Percentiles rank a stretch among this genome's conserved stretches.
Evolutionary conservation across 768 basidiomycete genomes (phyloP).

Genomic region (Roridomyces roridus): DNA sequence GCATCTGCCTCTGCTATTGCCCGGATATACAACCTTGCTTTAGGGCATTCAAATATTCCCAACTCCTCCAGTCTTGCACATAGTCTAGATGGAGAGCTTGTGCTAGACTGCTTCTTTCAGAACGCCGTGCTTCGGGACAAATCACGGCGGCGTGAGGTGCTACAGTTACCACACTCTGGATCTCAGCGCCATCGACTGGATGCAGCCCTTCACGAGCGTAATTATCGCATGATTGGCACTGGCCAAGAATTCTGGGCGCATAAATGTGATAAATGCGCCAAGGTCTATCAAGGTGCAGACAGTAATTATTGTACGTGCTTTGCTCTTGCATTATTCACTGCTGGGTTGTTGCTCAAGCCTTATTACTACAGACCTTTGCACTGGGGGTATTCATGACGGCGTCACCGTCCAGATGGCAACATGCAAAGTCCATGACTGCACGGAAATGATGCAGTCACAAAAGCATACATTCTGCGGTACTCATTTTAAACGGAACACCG

Average conservation of each 20-base stretch:
- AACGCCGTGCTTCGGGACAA: constrained; percentile 4
- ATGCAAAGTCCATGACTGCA: constrained; percentile 6
- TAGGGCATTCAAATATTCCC: background rate
- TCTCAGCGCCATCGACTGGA: constrained; percentile 4
- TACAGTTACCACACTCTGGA: background rate
- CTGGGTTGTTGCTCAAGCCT: background rate
- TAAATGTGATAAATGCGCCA: constrained; percentile 5
- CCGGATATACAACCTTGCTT: background rate
- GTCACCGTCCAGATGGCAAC: background rate
- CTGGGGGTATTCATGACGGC: constrained; percentile 3
- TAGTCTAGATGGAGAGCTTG: background rate
- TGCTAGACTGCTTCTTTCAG: background rate
- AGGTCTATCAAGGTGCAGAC: constrained; percentile 6
- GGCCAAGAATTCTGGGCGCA: constrained; percentile 13
- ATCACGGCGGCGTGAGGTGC: background rate
- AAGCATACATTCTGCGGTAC: too few species aligned
- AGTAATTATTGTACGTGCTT: background rate
- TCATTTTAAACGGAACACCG: too few species aligned
- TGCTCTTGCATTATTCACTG: background rate
- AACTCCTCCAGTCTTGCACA: background rate
- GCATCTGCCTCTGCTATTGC: background rate
- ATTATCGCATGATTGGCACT: constrained; percentile 10
- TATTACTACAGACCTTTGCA: background rate
- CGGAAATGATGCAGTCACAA: background rate
- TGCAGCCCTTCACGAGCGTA: constrained; percentile 1